Base-by-base conservation (phyloP, 441 rosid species). In the Bocquillonia castaneifolia region DNA sequence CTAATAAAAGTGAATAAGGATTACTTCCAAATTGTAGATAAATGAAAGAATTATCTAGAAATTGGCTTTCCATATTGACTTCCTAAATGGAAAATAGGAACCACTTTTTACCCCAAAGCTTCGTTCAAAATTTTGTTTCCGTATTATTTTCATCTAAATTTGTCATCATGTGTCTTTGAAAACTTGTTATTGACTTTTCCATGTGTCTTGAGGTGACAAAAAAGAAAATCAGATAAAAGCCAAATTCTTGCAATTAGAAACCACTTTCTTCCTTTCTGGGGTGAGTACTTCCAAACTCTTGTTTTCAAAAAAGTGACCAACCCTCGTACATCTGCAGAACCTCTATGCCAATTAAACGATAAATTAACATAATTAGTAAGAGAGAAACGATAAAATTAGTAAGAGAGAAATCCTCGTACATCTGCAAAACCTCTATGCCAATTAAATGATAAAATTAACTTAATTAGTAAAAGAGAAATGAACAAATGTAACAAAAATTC, bases 401-500 rank as follows among this genome's bases (percentile, higher is more conserved):
- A 29, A n/a, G 20, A 26, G 13, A 40, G 18, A 9, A 12, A 44
- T 42, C 28, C 25, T 9, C 14, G 20, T 10, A 18, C 3, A 52
- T 2, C 17, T 23, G 20, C 26, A 4, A 10, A 23, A 36, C 8
- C 4, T 28, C 20, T 9, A 66, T 66, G 53, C n/a, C 40, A 20
- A 12, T 58, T 15, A 34, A 32, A 37, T 15, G 0, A 26, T 5
- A 3, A 57, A 10, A n/a, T n/a, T 29, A 3, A 7, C 13, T 22
- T 1, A 10, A 39, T 25, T 56, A 20, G 15, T 39, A n/a, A 31
- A n/a, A 25, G 31, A 22, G 15, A 8, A 25, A 9, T 31, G 17
- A 13, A 23, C 13, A 25, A 51, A 50, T 50, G n/a, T 18, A 57
- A 45, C 28, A 58, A 69, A 71, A 58, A 50, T 69, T n/a, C 50